Percentiles rank a stretch among this genome's conserved stretches.
Conservation (phyloP, 1,284 basidiomycete genomes). For the Leccinum huronense region DNA sequence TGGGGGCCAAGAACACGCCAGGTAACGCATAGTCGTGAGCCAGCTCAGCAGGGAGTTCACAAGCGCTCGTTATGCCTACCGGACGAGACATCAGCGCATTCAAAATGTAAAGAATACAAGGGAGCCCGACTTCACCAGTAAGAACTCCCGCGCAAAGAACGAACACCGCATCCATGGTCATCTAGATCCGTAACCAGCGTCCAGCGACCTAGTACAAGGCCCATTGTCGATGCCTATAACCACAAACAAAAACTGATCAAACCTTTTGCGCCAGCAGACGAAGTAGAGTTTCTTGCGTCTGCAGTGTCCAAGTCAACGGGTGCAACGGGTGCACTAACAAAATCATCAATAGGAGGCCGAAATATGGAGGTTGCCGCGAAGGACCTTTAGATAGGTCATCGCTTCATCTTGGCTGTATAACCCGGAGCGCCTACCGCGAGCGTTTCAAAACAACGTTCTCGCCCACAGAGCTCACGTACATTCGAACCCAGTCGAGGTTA, state of each 20-base stretch:
- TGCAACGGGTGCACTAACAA: slow-evolving; percentile 57
- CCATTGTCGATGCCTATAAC: background rate
- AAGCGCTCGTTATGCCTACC: slow-evolving; percentile 56
- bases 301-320: slow-evolving; percentile 45
- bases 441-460: slow-evolving; percentile 4
- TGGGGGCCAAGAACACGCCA: slow-evolving; percentile 43
- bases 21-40: slow-evolving; percentile 61
- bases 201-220: slow-evolving; percentile 44
- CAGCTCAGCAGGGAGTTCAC: slow-evolving; percentile 58
- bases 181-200: slow-evolving; percentile 56
- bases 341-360: slow-evolving; percentile 53
- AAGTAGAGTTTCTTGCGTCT: slow-evolving; percentile 54
- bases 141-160: slow-evolving; percentile 71
- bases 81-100: slow-evolving; percentile 6
- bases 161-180: slow-evolving; percentile 62
- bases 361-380: slow-evolving; percentile 59
- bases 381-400: slow-evolving; percentile 54
- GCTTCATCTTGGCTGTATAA: slow-evolving; percentile 59
- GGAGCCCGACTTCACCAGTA: slow-evolving; percentile 43
- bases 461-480: slow-evolving; percentile 39
- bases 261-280: slow-evolving; percentile 58
- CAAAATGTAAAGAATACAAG: background rate
- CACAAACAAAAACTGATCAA: slow-evolving; percentile 11
- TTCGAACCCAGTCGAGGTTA: slow-evolving; percentile 70
- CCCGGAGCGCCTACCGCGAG: slow-evolving; percentile 53